Evolutionary conservation across 129 eudicot genomes (phyloP), one percentile per base, ranked within the genome.

Genomic region (Glebionis coronaria): DNA sequence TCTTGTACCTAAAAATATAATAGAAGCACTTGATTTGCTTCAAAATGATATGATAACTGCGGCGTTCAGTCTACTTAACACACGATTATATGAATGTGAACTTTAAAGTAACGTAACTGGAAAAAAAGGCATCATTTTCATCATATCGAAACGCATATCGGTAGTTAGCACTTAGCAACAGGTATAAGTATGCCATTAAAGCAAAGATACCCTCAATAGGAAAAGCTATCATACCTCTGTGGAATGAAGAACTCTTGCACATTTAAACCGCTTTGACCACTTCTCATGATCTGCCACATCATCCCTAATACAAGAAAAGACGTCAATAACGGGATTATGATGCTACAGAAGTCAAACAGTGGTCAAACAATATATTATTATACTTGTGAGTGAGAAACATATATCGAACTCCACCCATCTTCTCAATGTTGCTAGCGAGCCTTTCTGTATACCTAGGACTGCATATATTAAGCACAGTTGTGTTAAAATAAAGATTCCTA

Each of bases 361-460:
- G 25, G 38, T 53, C 19, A 28, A 61, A 54, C 51, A 63, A 51
- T 18, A 61, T 35, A 10, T 54, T 11, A 67, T 72, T 78, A 19
- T 81, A 84, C 95, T 63, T 76, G 87, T 88, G 95, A 56, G 95
- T 84, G 65, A 88, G 91, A 76, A 88, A 88, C 95, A 88, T 88
- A 82, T 74, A 80, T 58, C 81, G 88, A 65, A 65, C 91, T 68
- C 91, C 95, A 75, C 95, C 95, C 86, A 88, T 42, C 69, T 69
- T 62, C 79, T 82, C 86, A 25, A 88, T 74, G 67, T 58, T 84
- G 54, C 72, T 42, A 63, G 85, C 88, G 46, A 88, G 79, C 47
- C 47, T 80, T 56, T 79, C 82, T 11, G 95, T 71, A 74, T 84
- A 84, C 66, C 82, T 78, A 58, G 95, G 95, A 60, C 95, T 88